Evolutionary conservation across 805 yeast genomes (phyloP).

Genomic region (Yarrowia porcina): DNA sequence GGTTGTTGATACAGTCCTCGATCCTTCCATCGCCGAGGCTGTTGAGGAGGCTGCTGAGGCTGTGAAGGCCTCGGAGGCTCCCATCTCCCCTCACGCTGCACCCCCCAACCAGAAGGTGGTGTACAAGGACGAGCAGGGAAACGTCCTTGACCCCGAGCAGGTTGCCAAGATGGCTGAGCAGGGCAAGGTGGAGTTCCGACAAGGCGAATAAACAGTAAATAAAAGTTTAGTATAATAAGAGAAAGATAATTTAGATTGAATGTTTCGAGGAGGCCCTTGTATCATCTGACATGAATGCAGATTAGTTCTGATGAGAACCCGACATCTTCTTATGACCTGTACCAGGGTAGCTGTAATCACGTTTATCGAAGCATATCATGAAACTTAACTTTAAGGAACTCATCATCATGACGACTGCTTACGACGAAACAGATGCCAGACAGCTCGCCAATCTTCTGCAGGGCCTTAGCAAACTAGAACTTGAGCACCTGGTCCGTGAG

Average conservation of each 20-base stretch:
- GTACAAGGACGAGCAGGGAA: slow-evolving; percentile 43
- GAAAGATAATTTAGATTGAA: neutral
- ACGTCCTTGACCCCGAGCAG: slow-evolving; percentile 35
- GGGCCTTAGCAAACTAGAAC: neutral
- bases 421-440: neutral
- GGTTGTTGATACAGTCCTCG: slow-evolving; percentile 26
- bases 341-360: too few relatives aligned
- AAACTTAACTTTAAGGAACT: neutral
- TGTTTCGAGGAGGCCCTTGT: too few relatives aligned
- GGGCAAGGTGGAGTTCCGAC: slow-evolving; percentile 28
- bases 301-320: too few relatives aligned
- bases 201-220: slow-evolving; percentile 7
- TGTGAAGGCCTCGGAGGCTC: slow-evolving; percentile 6
- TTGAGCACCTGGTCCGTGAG: neutral
- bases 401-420: neutral
- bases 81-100: slow-evolving; percentile 20
- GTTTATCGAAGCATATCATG: neutral
- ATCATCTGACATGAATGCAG: too few relatives aligned
- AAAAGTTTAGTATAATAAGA: slow-evolving; percentile 16
- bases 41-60: slow-evolving; percentile 22
- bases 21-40: slow-evolving; percentile 27
- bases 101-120: slow-evolving; percentile 30
- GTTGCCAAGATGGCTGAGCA: slow-evolving; percentile 28
- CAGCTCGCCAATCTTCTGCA: neutral
- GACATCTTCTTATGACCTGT: too few relatives aligned